Base-by-base conservation (phyloP, 768 basidiomycete genomes). In the Boletus coccyginus region DNA sequence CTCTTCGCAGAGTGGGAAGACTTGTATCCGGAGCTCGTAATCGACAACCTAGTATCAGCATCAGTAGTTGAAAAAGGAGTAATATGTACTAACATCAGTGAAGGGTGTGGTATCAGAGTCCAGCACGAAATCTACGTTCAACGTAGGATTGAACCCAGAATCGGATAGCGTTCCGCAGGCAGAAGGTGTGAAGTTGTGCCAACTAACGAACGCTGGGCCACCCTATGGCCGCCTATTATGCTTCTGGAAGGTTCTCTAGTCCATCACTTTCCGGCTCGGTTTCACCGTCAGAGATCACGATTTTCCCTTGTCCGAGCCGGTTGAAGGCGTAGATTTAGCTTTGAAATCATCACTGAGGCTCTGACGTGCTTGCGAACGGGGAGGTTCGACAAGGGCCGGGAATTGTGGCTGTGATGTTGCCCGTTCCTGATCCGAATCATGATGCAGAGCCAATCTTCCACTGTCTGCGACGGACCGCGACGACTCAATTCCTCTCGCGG, bases 191-290 rank as follows among this genome's bases (percentile, higher is more conserved):
- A 95, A 94, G 67, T 96, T 95, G 69, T 94, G 92, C 53, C 91
- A 94, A 29, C 93, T 93, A 8, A 94, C 76, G 66, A 94, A 95
- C 17, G 81, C 80, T n/a, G n/a, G n/a, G n/a, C 89, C 91, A 95
- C 1, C 92, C 93, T 41, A 81, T 66, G 38, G 69, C 50, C 12
- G 67, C 59, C 48, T 75, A 66, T 61, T 76, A 69, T 4, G 77
- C 65, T 43, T 65, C 66, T 19, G 62, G 61, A 9, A 48, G 53
- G 14, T 69, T 67, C 16, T 66, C 70, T 49, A 67, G 72, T 32
- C 61, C 62, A 17, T 80, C 80, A 27, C 65, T 66, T 35, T 74
- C 71, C 7, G 69, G 60, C 21, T 74, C 68, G 21, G 69, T 68
- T 57, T 77, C 74, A 16, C 65, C 66, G 36, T 74, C 73, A 27